A percentile compares a stretch with the other conserved stretches of the same genome.
Evolutionary conservation across 768 basidiomycete species (phyloP).

Genomic region (Trametes sanguinea): DNA sequence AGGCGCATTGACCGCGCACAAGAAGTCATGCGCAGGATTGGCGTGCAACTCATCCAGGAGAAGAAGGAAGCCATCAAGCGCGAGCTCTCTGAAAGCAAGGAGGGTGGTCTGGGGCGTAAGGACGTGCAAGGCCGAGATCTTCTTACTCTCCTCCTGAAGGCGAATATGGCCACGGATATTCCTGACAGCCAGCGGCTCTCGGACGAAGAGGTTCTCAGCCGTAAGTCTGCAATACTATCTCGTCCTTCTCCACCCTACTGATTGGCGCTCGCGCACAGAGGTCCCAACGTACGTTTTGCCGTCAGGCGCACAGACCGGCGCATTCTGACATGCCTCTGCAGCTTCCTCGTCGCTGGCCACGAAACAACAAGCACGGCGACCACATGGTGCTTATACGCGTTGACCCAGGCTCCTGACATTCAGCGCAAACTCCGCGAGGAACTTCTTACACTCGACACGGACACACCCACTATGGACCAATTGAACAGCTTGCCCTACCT

Average conservation of each 20-base stretch:
- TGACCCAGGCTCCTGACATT: constrained; percentile 40
- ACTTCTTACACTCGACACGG: constrained; percentile 43
- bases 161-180: constrained; percentile 65
- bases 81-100: constrained; percentile 13
- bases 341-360: constrained; percentile 38
- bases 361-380: constrained; percentile 47
- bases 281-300: constrained; percentile 17
- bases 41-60: constrained; percentile 32
- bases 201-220: constrained; percentile 64
- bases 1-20: constrained; percentile 17
- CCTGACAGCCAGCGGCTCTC: constrained; percentile 56
- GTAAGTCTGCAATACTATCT: constrained; percentile 35
- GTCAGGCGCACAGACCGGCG: no score
- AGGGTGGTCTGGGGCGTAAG: constrained; percentile 37
- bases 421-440: constrained; percentile 45
- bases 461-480: constrained; percentile 63
- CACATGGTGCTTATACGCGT: constrained; percentile 40
- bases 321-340: neutral
- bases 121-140: constrained; percentile 49
- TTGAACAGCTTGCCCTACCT: constrained; percentile 68
- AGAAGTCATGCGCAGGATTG: constrained; percentile 32
- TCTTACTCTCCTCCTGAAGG: constrained; percentile 59
- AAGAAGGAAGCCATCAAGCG: constrained; percentile 36
- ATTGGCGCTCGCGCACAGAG: constrained; percentile 7
- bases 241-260: neutral